Base-by-base conservation (phyloP, 768 basidiomycete genomes). In the Candolleomyces aberdarensis region DNA sequence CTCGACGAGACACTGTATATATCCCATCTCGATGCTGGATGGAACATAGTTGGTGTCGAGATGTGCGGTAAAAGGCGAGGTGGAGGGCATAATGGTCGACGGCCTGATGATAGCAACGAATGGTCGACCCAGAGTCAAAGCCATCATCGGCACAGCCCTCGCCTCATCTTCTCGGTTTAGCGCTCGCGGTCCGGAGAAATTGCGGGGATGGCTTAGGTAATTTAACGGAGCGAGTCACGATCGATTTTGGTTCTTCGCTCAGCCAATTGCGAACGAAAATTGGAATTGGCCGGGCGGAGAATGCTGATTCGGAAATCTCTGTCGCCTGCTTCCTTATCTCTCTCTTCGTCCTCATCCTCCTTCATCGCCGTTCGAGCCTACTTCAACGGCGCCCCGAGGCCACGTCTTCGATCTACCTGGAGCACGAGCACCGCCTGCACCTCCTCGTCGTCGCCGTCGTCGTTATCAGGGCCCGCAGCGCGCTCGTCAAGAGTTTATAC, bases 261-360 rank as follows among this genome's bases (percentile, higher is more conserved):
- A 14, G 19, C 52, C 10, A 10, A 32, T 19, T 17, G 31, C 26
- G 26, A 52, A 29, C 1, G n/a, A 26, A 32, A 50, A 50, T 50
- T 50, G 20, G 26, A 26, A 31, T n/a, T n/a, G n/a, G 32, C 29
- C 29, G 11, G 52, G 17, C 13, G 1, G 3, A 14, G 1, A 8
- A 56, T 56, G 54, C n/a, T 56, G 36, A 56, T 56, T 56, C 54
- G 54, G 54, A 56, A 56, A 43, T 56, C 54, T 20, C 22, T 56
- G n/a, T 56, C 53, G 22, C n/a, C 39, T 36, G 1, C 53, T 14
- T 11, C 54, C 8, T 26, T 22, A 41, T 56, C 54, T 9, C 10
- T 22, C 11, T 53, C 52, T 2, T 29, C 29, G 1, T 32, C 32
- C 14, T 53, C 52, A 22, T 53, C 8, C 36, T 36, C 36, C 36